These are phyloP conservation scores for Ashbya aceris DNA, from an alignment of 1,139 yeast genomes.

Conservation along the genomic window DNA sequence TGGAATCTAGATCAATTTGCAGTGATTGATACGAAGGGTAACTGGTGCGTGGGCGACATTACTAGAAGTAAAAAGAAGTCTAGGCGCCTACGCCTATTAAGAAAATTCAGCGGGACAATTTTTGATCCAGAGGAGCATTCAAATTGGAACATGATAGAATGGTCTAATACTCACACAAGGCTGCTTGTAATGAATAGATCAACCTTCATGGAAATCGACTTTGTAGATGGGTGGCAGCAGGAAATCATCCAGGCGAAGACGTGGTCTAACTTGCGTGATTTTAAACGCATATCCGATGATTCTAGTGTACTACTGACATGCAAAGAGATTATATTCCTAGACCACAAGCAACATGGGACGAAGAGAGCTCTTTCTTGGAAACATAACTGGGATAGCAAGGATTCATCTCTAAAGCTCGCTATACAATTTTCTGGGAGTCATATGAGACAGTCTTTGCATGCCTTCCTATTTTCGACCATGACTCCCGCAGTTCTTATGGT, in stretches of 20 bases:
- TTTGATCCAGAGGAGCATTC: conserved; percentile 46
- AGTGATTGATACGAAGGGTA: conserved; percentile 45
- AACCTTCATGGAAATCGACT: conserved; percentile 32
- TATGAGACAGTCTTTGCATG: conserved; percentile 9
- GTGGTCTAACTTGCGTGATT: conserved; percentile 50
- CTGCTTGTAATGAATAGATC: conserved; percentile 41
- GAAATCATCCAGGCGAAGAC: conserved; percentile 42
- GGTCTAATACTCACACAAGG: conserved; percentile 34
- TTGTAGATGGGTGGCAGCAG: conserved; percentile 22
- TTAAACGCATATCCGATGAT: conserved; percentile 26
- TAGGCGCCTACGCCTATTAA: conserved; percentile 7
- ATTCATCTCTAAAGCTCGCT: conserved; percentile 44
- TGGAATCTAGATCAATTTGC: conserved; percentile 34
- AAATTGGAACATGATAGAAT: conserved; percentile 42
- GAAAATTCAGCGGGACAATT: conserved; percentile 23
- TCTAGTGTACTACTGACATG: conserved; percentile 46
- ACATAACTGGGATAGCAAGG: conserved; percentile 48
- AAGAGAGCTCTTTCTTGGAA: conserved; percentile 56
- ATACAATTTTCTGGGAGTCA: conserved; percentile 18
- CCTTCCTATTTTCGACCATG: conserved; percentile 18
- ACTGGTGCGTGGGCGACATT: conserved; percentile 38
- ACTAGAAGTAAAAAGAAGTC: conserved; percentile 13
- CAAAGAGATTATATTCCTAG: conserved; percentile 48
- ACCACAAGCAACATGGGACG: conserved; percentile 24
- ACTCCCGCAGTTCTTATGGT: conserved; percentile 17